Conservation (phyloP, 371 early-diverging fungal species). For the Encephalitozoon cuniculi region DNA sequence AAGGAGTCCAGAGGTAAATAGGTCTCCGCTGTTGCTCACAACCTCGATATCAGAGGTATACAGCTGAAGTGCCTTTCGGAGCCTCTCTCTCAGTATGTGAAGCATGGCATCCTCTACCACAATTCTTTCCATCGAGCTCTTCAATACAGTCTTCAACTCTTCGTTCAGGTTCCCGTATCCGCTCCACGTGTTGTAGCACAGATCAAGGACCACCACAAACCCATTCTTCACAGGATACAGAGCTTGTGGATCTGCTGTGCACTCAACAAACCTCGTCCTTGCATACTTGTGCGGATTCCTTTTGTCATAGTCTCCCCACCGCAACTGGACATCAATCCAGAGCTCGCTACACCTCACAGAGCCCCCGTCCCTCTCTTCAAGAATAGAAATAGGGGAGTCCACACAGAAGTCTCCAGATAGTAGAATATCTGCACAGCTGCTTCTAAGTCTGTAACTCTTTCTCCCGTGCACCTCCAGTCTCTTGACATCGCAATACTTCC, state of each 20-base stretch:
- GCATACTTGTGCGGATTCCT: conserved; percentile 94
- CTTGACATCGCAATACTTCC: neutral
- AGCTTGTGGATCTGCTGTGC: conserved; percentile 82
- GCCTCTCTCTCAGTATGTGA: conserved; percentile 89
- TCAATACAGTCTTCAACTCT: conserved; percentile 74
- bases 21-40: neutral
- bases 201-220: conserved; percentile 83
- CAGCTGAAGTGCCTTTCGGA: conserved; percentile 87
- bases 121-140: conserved; percentile 65
- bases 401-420: conserved; percentile 89
- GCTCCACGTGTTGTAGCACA: conserved; percentile 86
- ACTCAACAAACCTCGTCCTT: conserved; percentile 87
- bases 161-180: conserved; percentile 94
- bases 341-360: conserved; percentile 77
- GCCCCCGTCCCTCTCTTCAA: neutral
- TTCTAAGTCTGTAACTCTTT: conserved; percentile 95
- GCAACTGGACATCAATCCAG: conserved; percentile 91
- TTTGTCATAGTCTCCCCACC: conserved; percentile 96
- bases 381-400: conserved; percentile 80
- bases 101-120: conserved; percentile 92
- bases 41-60: conserved; percentile 64
- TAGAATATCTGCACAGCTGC: conserved; percentile 74
- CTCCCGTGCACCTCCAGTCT: conserved; percentile 72
- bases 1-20: conserved; percentile 9
- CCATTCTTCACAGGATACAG: conserved; percentile 92